Percentiles rank a stretch among this genome's conserved stretches.
Evolutionary conservation across 306 rosid species (phyloP).

Genomic region (Geum urbanum): DNA sequence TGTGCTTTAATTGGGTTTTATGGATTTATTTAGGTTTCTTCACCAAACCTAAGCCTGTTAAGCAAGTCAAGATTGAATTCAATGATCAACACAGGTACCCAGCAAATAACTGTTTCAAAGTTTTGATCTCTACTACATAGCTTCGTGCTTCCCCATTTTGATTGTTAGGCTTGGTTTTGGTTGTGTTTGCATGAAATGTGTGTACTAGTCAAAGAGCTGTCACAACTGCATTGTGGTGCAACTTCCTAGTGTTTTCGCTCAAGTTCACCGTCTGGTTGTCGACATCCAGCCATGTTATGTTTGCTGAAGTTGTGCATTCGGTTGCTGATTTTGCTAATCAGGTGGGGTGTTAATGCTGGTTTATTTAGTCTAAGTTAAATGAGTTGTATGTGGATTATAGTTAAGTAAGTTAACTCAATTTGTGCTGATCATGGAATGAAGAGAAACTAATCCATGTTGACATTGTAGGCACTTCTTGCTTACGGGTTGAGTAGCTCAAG

Average conservation of each 20-base stretch:
- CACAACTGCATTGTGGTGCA: conserved; percentile 95
- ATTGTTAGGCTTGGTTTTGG: background rate
- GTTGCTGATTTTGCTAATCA: conserved; percentile 95
- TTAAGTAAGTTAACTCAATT: conserved; percentile 1
- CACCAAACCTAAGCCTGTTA: conserved; percentile 68
- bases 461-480: conserved; percentile 89
- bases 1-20: conserved; percentile 8
- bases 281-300: conserved; percentile 87
- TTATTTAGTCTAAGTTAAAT: background rate
- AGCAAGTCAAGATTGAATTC: conserved; percentile 51
- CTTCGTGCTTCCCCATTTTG: background rate
- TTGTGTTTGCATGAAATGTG: conserved; percentile 15
- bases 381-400: conserved; percentile 7
- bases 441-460: conserved; percentile 35
- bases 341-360: conserved; percentile 33
- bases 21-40: conserved; percentile 42
- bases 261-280: conserved; percentile 83
- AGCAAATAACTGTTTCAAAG: background rate
- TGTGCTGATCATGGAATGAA: conserved; percentile 16
- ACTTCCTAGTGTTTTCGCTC: conserved; percentile 96
- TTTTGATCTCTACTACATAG: background rate
- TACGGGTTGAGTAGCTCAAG: conserved; percentile 95
- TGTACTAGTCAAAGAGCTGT: conserved; percentile 82
- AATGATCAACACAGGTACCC: conserved; percentile 71
- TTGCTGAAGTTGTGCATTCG: conserved; percentile 90